Conservation (phyloP, 768 basidiomycete genomes). For the Asterophora parasitica region DNA sequence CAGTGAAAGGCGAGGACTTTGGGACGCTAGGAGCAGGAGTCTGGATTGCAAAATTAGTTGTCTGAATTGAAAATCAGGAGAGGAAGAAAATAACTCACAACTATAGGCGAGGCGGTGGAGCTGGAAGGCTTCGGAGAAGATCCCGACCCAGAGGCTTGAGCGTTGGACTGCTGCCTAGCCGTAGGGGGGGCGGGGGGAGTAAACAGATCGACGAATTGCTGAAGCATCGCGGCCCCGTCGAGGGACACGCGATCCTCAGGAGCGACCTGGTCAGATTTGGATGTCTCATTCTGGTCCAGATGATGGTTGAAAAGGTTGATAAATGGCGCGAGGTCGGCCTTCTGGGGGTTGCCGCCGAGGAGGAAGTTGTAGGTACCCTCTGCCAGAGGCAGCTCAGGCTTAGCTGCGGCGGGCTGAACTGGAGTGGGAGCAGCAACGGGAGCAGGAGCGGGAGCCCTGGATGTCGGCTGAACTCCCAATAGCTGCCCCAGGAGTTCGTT, state of each 20-base stretch:
- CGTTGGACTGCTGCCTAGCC: background rate
- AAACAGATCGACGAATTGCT: background rate
- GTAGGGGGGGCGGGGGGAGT: background rate
- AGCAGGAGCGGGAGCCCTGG: background rate
- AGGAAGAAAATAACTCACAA: background rate
- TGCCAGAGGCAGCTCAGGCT: background rate
- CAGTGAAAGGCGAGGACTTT: constrained; percentile 1
- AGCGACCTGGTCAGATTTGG: background rate
- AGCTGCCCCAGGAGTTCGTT: background rate
- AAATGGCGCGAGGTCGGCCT: background rate
- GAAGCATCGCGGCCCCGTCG: constrained; percentile 3
- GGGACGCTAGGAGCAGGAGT: background rate
- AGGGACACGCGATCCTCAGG: background rate
- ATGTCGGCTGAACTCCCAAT: background rate
- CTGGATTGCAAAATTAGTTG: background rate
- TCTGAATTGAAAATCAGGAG: background rate
- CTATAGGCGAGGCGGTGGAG: too few relatives aligned
- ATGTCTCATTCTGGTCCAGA: background rate
- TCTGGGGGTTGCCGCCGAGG: background rate
- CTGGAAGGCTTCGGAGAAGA: background rate
- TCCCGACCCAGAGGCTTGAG: background rate
- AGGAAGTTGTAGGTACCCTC: background rate
- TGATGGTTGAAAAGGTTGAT: constrained; percentile 7
- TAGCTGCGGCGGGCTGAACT: background rate
- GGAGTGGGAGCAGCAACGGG: background rate